Evolutionary conservation across 257 asterid genomes (phyloP), one percentile per base, ranked within the genome.

Genomic region (Prunella vulgaris): DNA sequence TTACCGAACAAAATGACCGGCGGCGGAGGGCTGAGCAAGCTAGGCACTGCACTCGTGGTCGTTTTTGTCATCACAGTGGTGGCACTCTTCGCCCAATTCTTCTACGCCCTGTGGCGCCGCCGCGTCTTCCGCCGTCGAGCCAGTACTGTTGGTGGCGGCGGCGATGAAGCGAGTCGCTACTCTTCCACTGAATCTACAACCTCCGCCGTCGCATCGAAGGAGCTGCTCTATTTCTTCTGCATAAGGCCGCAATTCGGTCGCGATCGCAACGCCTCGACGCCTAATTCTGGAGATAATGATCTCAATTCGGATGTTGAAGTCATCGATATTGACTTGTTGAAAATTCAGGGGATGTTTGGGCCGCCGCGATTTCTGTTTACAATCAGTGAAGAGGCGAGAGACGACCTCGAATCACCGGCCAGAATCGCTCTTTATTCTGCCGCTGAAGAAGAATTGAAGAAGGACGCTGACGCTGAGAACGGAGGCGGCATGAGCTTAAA

Each of bases 321-420:
- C 10, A 79, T 83, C 78, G 95, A 88, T 12, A 44, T 86, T 72
- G 93, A 88, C 27, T 67, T 86, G 68, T 59, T 83, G 84, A 86
- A 86, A 74, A 79, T 88, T 38, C 76, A 66, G 60, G 84, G 83
- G 17, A 74, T 76, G 83, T 80, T 76, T 61, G 96, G 88, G 5
- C 89, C 86, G 7, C 85, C 96, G 40, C 82, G 88, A 58, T 80
- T 83, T 71, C 74, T 85, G 35, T 86, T 80, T 32, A 83, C 93
- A 13, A 76, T 89, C 38, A 76, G 74, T 28, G 96, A 83, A 59
- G 93, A 86, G 80, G 96, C 85, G 56, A 80, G 40, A 51, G 88
- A 79, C 3, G 87, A 74, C 1, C 38, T 73, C 68, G 88, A 87
- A n/a, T 75, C 82, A 12, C 74, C 80, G 2, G 77, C 70, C 1